phyloP scores from a whole-genome alignment of 179 eudicot genomes.

The Vitellaria paradoxa region DNA sequence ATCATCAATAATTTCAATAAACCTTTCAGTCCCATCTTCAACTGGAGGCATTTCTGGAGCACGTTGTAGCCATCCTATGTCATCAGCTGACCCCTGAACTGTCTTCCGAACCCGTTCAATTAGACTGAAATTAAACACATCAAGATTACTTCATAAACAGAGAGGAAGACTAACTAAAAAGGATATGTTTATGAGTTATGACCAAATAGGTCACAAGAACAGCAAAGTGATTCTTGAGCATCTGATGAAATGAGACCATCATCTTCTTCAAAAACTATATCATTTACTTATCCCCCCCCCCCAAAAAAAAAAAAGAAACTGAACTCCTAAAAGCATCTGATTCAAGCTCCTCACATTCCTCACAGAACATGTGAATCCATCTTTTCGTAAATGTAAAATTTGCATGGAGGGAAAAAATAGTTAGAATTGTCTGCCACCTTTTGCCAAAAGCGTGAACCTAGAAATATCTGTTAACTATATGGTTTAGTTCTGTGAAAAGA shows the following conservation, averaged over 20 bases:
- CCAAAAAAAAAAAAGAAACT: no score
- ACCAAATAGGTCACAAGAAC: not conserved
- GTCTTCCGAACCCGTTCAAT: slow-evolving; percentile 76
- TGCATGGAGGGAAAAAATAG: not conserved
- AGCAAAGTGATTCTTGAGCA: not conserved
- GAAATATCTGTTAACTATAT: not conserved
- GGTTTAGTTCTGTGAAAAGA: not conserved
- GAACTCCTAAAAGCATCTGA: not conserved
- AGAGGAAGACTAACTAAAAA: not conserved
- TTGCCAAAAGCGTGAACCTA: not conserved
- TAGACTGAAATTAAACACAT: slow-evolving; percentile 40
- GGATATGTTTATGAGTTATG: not conserved
- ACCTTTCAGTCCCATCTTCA: slow-evolving; percentile 90
- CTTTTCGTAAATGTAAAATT: not conserved
- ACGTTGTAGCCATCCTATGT: slow-evolving; percentile 93
- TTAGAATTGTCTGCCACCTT: not conserved
- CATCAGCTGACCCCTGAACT: slow-evolving; percentile 92
- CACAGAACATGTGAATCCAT: not conserved
- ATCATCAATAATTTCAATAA: slow-evolving; percentile 79
- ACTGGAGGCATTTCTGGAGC: slow-evolving; percentile 81
- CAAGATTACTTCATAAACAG: not conserved
- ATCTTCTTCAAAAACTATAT: no score
- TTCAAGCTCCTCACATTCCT: not conserved
- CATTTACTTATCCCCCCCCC: no score
- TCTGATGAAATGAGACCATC: not conserved